These are phyloP conservation scores for Kluyveromyces nonfermentans DNA, from an alignment of 805 yeast genomes.

Conservation along the genomic window DNA sequence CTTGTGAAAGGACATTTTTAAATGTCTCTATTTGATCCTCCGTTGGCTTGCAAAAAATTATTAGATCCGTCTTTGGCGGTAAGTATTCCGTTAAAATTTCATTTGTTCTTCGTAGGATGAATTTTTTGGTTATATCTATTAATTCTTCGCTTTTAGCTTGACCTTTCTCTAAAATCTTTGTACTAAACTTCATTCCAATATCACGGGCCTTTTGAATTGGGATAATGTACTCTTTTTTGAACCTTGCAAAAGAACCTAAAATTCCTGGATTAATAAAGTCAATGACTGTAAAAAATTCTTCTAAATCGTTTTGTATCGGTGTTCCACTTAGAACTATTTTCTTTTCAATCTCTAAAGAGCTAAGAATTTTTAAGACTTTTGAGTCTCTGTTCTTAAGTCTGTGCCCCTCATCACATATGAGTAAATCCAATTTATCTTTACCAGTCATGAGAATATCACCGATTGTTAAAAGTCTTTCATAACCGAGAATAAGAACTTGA, in stretches of 20 bases:
- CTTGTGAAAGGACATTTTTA: constrained; percentile 33
- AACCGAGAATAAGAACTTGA: constrained; percentile 79
- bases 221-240: constrained; percentile 51
- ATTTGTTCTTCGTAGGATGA: constrained; percentile 66
- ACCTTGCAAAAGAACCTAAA: constrained; percentile 50
- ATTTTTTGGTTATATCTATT: constrained; percentile 50
- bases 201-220: constrained; percentile 73
- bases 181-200: constrained; percentile 44
- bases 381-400: constrained; percentile 68
- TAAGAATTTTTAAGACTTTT: constrained; percentile 59
- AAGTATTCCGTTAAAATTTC: constrained; percentile 46
- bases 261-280: constrained; percentile 81
- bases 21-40: constrained; percentile 48
- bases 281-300: constrained; percentile 70
- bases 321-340: constrained; percentile 76
- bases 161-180: constrained; percentile 44
- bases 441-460: constrained; percentile 40
- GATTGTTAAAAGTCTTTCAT: constrained; percentile 63
- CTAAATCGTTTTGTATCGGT: constrained; percentile 86
- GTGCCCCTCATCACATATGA: constrained; percentile 95
- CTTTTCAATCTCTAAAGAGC: constrained; percentile 41
- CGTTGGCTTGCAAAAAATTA: constrained; percentile 74
- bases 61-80: constrained; percentile 66
- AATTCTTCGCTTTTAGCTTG: constrained; percentile 53
- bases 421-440: constrained; percentile 43